Evolutionary conservation across 345 rosid species (phyloP), one percentile per base, ranked within the genome.

Genomic region (Camelina sativa): DNA sequence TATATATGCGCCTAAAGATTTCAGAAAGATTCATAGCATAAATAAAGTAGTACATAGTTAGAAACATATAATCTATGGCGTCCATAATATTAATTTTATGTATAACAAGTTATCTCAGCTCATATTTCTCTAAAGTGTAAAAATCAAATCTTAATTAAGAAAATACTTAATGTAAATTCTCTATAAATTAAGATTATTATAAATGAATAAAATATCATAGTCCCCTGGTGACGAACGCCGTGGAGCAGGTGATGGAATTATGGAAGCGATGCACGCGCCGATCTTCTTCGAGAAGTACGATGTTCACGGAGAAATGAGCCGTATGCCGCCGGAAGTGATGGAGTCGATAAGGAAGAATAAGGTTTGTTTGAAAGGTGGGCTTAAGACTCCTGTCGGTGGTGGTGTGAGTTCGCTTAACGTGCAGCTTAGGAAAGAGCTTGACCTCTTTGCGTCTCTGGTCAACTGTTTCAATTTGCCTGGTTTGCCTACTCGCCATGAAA

Each of bases 231-330:
- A 96, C 99, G 0, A 88, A 87, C 67, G 92, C 96, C 3, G 97
- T 96, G 40, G 97, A 92, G 62, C 96, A 91, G 58, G 98, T 96
- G 48, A 96, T 96, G 98, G 87, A 88, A 58, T 92, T 46, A 96
- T 96, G 98, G 87, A 88, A 58, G 97, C 91, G 69, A 92, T 96
- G 97, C 98, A 92, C 86, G 97, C 99, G 0, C 99, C 99, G 41
- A 84, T 96, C 9, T 89, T 85, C 83, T 92, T 96, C 73, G 97
- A 96, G 86, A 81, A 84, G 76, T 96, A 86, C 71, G 95, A 96
- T 7, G 91, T 91, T 15, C 97, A 86, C 80, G 98, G 99, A 4
- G 91, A 91, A 80, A 92, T 96, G 99, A 92, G 86, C 62, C 81
- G 78, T 20, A 86, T 91, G 16, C 99, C 98, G 2, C 58, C 60